Conservation (phyloP, 129 eudicot genomes). For the Apium graveolens region DNA sequence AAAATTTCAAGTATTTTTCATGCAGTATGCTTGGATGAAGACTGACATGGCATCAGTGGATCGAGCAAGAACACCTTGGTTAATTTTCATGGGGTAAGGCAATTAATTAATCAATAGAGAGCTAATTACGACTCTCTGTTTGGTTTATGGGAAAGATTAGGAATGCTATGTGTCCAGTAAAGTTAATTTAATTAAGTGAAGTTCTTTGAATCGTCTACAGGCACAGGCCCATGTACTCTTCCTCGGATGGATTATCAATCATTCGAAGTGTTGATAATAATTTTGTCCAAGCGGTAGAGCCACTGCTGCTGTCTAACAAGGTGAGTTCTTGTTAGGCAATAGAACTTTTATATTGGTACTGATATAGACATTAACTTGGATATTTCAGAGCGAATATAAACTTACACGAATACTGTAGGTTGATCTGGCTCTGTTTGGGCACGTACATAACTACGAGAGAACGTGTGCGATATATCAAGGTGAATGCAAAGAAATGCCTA, state of each 20-base stretch:
- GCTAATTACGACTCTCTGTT: neutral
- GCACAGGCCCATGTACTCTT: conserved; percentile 90
- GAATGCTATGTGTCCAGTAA: neutral
- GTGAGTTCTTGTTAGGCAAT: conserved; percentile 10
- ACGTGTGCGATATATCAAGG: conserved; percentile 64
- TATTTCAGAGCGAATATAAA: neutral
- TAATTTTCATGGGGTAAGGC: conserved; percentile 69
- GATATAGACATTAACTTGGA: neutral
- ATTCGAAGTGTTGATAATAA: conserved; percentile 30
- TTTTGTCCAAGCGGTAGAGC: conserved; percentile 68
- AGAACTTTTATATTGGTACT: neutral
- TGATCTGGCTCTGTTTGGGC: conserved; percentile 83
- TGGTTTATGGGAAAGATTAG: neutral
- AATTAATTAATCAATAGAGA: neutral
- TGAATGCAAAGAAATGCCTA: conserved; percentile 63
- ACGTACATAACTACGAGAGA: conserved; percentile 94
- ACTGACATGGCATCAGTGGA: conserved; percentile 78
- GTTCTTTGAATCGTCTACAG: conserved; percentile 19
- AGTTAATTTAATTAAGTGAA: neutral
- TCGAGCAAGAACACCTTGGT: conserved; percentile 89
- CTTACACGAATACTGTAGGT: conserved; percentile 26
- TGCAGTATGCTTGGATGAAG: conserved; percentile 76
- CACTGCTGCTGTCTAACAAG: conserved; percentile 60
- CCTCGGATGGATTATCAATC: conserved; percentile 17
- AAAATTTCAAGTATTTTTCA: too few species aligned